Conservation (phyloP, 768 basidiomycete genomes). For the Pilatotrama ljubarskyi region DNA sequence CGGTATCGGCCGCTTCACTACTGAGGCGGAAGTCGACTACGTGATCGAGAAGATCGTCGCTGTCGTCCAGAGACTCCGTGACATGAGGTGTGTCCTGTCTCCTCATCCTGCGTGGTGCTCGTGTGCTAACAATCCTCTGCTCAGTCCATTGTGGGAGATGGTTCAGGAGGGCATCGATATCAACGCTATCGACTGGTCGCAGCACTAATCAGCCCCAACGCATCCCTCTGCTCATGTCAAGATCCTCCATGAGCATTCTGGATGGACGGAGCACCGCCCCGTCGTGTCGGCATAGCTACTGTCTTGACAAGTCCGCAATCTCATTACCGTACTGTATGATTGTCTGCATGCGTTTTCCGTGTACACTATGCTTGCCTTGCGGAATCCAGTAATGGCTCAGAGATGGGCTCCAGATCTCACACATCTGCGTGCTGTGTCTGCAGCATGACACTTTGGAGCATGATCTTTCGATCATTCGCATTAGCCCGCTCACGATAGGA, state of each 20-base stretch:
- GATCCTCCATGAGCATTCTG: background rate
- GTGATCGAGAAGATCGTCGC: conserved; percentile 85
- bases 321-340: conserved; percentile 12
- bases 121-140: background rate
- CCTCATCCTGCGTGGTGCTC: background rate
- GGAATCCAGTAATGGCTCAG: conserved; percentile 18
- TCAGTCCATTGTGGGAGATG: conserved; percentile 98
- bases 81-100: conserved; percentile 74
- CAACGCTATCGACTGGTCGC: conserved; percentile 93
- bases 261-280: background rate
- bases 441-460: too few relatives aligned
- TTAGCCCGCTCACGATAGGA: background rate
- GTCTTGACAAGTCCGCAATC: background rate
- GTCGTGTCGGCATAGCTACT: background rate
- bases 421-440: too few relatives aligned
- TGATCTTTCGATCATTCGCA: background rate
- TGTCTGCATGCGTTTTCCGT: conserved; percentile 16
- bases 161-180: conserved; percentile 98
- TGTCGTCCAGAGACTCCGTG: conserved; percentile 85
- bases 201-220: conserved; percentile 40
- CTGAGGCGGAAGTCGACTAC: conserved; percentile 94
- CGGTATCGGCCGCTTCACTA: conserved; percentile 97
- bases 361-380: conserved; percentile 10
- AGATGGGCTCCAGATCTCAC: background rate
- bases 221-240: background rate